Percentiles rank a stretch among this genome's conserved stretches.
phyloP scores from a whole-genome alignment of 257 asterid genomes.

The Gentiana dahurica region DNA sequence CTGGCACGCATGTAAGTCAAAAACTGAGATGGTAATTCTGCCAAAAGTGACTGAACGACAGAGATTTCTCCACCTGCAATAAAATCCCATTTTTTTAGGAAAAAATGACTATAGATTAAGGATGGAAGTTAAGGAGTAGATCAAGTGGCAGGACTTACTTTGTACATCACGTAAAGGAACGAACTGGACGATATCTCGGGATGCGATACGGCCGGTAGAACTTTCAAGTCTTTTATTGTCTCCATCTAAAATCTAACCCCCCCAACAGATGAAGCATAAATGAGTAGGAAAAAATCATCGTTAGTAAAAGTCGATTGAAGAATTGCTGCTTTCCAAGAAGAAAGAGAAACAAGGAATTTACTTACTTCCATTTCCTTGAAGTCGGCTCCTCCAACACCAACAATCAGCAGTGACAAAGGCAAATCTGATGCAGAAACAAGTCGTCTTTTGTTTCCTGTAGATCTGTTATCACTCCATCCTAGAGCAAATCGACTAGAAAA shows the following conservation, averaged over 20 bases:
- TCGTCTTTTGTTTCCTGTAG: constrained; percentile 95
- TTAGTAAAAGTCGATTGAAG: constrained; percentile 5
- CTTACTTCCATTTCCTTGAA: constrained; percentile 95
- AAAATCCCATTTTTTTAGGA: constrained; percentile 3
- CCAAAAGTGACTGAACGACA: constrained; percentile 79
- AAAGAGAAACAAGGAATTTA: constrained; percentile 9
- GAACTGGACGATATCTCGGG: constrained; percentile 94
- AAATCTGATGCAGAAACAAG: constrained; percentile 89
- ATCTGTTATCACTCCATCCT: constrained; percentile 99
- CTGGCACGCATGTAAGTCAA: constrained; percentile 65
- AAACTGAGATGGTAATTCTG: constrained; percentile 91
- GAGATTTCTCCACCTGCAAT: constrained; percentile 67
- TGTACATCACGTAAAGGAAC: constrained; percentile 89
- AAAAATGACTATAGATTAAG: not conserved
- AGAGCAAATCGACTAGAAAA: not conserved
- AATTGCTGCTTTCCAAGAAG: constrained; percentile 2
- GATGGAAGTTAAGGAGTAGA: not conserved
- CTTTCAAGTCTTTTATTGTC: constrained; percentile 86
- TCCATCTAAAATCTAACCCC: constrained; percentile 73
- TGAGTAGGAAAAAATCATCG: not conserved
- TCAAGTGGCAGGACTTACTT: constrained; percentile 31
- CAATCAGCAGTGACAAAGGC: constrained; percentile 87
- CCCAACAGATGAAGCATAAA: constrained; percentile 9
- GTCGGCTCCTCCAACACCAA: constrained; percentile 99
- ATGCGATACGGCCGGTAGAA: constrained; percentile 81